Evolutionary conservation across 2,329 filamentous ascomycete genomes (phyloP).

Genomic region (Didymella arachidicola): DNA sequence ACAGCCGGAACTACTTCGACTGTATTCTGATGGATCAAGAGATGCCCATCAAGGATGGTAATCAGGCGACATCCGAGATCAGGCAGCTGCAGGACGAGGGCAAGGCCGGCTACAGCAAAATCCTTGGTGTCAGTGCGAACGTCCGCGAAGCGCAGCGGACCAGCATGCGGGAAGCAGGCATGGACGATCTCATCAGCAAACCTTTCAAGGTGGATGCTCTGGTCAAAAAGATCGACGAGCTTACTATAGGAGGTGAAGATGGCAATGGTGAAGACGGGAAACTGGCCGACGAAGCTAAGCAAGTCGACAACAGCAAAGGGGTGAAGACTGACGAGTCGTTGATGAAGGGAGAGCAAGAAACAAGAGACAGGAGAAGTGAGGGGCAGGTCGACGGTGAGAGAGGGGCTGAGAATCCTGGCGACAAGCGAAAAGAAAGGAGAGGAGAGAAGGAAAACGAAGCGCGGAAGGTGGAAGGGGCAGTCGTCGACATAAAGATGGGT

Average conservation of each 20-base stretch:
- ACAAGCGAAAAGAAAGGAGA: constrained; percentile 1
- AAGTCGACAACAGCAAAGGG: neutral
- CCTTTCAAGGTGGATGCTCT: constrained; percentile 51
- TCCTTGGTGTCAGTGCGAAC: constrained; percentile 52
- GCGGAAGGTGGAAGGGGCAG: neutral
- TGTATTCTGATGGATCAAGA: constrained; percentile 56
- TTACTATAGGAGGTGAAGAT: constrained; percentile 26
- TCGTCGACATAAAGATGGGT: neutral
- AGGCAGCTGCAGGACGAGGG: constrained; percentile 47
- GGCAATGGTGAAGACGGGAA: constrained; percentile 6
- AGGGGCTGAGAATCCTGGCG: neutral
- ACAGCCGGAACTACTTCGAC: constrained; percentile 47
- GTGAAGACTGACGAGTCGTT: neutral
- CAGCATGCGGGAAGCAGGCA: constrained; percentile 48
- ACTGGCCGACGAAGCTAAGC: constrained; percentile 1
- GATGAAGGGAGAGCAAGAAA: constrained; percentile 4
- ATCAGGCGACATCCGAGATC: constrained; percentile 52
- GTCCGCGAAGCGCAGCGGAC: constrained; percentile 47
- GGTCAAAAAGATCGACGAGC: constrained; percentile 37
- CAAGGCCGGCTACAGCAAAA: constrained; percentile 44
- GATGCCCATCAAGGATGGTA: constrained; percentile 56
- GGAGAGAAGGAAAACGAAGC: neutral
- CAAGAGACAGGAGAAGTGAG: neutral
- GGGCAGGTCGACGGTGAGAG: neutral
- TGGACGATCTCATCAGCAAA: constrained; percentile 52